Evolutionary conservation across 2,329 filamentous ascomycete genomes (phyloP).

Genomic region (Colletotrichum horii): DNA sequence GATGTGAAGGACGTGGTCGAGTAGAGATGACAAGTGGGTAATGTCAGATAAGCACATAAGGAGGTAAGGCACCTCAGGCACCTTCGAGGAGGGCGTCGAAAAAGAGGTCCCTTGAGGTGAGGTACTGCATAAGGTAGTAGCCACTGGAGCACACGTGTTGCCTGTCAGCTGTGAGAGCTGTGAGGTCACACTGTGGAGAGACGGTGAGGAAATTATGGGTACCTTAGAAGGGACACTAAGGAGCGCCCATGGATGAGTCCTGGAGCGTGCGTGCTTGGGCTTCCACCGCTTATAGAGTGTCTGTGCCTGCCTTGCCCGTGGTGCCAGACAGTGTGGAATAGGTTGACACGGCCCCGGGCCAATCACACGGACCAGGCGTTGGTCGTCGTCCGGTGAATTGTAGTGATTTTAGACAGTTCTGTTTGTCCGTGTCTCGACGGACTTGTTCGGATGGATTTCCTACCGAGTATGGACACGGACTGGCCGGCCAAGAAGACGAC

Average conservation of each 20-base stretch:
- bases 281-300: no score
- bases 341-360: not conserved
- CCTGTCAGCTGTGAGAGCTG: no score
- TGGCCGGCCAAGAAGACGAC: not conserved
- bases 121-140: no score
- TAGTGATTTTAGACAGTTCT: not conserved
- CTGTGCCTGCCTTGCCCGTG: not conserved
- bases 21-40: not conserved
- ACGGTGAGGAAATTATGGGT: not conserved
- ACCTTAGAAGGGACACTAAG: not conserved
- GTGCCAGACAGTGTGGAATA: slow-evolving; percentile 1
- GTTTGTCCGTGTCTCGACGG: not conserved
- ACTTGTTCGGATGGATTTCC: not conserved
- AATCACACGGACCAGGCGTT: not conserved
- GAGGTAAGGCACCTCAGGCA: not conserved
- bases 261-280: not conserved
- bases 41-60: not conserved
- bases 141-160: not conserved
- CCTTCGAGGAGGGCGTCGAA: not conserved
- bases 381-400: not conserved
- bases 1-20: not conserved
- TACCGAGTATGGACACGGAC: not conserved
- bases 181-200: not conserved
- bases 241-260: no score
- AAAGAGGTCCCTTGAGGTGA: not conserved